Evolutionary conservation across 805 yeast species (phyloP).

Genomic region (Starmerella tilneyi): DNA sequence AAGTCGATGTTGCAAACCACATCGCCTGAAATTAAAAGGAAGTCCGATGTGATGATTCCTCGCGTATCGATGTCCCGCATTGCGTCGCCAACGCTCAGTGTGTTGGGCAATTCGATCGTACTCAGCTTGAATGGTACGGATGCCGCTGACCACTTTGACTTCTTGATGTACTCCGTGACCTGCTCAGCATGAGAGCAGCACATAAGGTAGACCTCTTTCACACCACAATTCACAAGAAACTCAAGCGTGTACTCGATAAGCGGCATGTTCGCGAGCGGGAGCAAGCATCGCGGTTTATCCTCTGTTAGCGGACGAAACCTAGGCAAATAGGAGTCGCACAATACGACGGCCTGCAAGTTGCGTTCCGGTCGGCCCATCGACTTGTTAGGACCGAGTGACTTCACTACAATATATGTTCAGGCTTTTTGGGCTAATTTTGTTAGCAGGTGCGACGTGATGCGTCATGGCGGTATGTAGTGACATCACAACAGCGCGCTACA

Average conservation of each 20-base stretch:
- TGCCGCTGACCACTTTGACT: constrained; percentile 33
- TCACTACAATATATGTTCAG: too few relatives aligned
- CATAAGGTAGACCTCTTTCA: constrained; percentile 78
- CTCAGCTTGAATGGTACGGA: constrained; percentile 73
- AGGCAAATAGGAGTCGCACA: constrained; percentile 87
- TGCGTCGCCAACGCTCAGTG: constrained; percentile 90
- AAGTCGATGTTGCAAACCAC: constrained; percentile 88
- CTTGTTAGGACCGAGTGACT: too few relatives aligned
- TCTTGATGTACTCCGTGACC: constrained; percentile 68
- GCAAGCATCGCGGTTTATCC: constrained; percentile 74
- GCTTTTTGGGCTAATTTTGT: too few relatives aligned
- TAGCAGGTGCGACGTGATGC: too few relatives aligned
- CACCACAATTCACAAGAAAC: constrained; percentile 83
- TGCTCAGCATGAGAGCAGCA: constrained; percentile 87
- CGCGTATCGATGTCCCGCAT: constrained; percentile 91
- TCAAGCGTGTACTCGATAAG: constrained; percentile 89
- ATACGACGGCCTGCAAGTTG: constrained; percentile 76
- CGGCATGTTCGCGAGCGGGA: constrained; percentile 90
- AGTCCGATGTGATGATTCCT: constrained; percentile 83
- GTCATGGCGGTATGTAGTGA: too few relatives aligned
- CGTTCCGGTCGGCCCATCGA: constrained; percentile 19
- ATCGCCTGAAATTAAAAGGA: constrained; percentile 83
- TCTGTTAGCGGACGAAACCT: constrained; percentile 88
- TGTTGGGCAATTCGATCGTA: constrained; percentile 73
- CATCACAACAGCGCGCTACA: too few relatives aligned